These are phyloP conservation scores for Sclerotinia subarctica DNA, from an alignment of 2,329 filamentous ascomycete species.

Conservation along the genomic window DNA sequence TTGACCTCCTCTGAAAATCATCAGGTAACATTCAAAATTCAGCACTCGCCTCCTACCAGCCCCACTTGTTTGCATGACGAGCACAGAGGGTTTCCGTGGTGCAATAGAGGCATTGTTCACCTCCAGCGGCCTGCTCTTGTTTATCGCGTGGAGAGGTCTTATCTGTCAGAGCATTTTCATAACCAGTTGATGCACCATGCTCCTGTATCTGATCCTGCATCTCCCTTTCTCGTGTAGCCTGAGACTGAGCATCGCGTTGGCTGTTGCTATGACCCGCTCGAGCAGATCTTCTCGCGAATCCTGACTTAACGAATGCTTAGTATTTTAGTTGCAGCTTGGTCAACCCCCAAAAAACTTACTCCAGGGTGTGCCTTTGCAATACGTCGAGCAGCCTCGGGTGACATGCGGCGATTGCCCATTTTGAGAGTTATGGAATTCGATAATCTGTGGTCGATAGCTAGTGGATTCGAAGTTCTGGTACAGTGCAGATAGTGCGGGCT, in stretches of 20 bases:
- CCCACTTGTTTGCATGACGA: constrained; percentile 8
- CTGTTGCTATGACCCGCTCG: constrained; percentile 2
- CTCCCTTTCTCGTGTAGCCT: background rate
- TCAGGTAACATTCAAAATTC: background rate
- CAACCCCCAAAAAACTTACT: background rate
- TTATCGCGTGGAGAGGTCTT: background rate
- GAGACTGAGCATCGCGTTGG: background rate
- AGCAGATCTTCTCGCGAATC: constrained; percentile 13
- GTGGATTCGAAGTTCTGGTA: background rate
- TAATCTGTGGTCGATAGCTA: background rate
- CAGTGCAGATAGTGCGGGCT: background rate
- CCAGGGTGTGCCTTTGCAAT: constrained; percentile 11
- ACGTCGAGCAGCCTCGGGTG: constrained; percentile 2
- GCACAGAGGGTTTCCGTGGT: constrained; percentile 4
- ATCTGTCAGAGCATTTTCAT: constrained; percentile 1
- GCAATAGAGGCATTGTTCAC: background rate
- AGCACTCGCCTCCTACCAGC: background rate
- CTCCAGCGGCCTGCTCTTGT: background rate
- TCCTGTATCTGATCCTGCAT: background rate
- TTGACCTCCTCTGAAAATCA: background rate
- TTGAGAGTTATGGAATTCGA: background rate
- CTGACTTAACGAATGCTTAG: constrained; percentile 2
- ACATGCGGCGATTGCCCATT: constrained; percentile 5
- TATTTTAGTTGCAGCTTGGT: background rate
- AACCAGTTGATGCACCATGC: background rate